Evolutionary conservation across 73 alveolate species (phyloP).

Genomic region (Paramecium primaurelia): DNA sequence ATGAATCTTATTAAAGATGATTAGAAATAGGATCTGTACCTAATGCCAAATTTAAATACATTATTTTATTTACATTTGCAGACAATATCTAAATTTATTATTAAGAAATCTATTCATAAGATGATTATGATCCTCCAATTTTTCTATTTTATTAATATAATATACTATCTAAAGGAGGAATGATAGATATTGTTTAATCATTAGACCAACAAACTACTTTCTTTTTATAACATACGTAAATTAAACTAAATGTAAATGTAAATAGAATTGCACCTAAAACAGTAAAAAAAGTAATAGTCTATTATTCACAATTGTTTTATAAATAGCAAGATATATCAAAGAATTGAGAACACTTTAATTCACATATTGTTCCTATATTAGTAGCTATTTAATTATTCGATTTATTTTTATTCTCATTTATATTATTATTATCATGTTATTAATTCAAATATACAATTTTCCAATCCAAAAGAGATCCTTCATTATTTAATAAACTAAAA

Average conservation of each 20-base stretch:
- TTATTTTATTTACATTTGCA: neutral
- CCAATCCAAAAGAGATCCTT: neutral
- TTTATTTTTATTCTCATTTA: neutral
- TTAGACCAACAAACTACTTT: neutral
- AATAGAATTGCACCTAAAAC: neutral
- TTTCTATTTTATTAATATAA: neutral
- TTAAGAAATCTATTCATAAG: neutral
- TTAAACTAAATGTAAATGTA: neutral
- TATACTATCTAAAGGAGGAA: neutral
- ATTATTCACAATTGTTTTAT: neutral
- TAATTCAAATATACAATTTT: neutral
- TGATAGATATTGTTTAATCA: neutral
- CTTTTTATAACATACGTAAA: neutral
- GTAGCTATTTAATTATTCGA: neutral
- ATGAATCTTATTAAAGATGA: neutral
- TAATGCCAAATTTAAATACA: neutral
- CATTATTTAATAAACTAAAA: slow-evolving; percentile 5
- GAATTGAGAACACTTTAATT: neutral
- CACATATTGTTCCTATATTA: neutral
- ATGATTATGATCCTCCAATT: neutral
- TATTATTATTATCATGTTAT: no score
- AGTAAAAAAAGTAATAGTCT: neutral
- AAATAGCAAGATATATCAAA: neutral
- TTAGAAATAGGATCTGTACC: slow-evolving; percentile 5
- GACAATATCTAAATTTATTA: neutral